Percentiles rank a stretch among this genome's conserved stretches.
Evolutionary conservation across 2,329 filamentous ascomycete species (phyloP).

Genomic region (Neofusicoccum cordaticola): DNA sequence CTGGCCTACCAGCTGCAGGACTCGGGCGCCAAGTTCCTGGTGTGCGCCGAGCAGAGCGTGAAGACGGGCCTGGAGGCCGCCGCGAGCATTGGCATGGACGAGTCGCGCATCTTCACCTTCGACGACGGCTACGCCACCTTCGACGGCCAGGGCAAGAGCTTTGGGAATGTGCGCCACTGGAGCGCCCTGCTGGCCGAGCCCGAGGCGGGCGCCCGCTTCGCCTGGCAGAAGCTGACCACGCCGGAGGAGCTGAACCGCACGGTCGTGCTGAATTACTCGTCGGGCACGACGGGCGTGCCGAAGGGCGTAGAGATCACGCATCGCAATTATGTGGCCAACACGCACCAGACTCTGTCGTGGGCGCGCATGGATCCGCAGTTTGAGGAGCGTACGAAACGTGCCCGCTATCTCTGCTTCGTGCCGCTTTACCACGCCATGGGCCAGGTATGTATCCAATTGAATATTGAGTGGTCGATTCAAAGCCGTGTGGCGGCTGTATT

Average conservation of each 20-base stretch:
- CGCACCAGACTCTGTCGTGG: conserved; percentile 56
- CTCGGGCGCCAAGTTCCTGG: conserved; percentile 64
- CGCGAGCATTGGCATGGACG: conserved; percentile 53
- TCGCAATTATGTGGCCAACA: conserved; percentile 71
- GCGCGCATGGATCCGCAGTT: conserved; percentile 49
- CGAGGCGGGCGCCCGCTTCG: conserved; percentile 55
- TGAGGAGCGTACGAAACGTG: conserved; percentile 41
- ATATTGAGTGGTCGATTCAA: no score
- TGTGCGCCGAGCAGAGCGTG: conserved; percentile 61
- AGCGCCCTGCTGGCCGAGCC: conserved; percentile 54
- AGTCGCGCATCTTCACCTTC: conserved; percentile 62
- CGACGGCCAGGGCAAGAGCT: conserved; percentile 37
- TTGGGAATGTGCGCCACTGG: conserved; percentile 57
- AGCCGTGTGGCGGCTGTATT: no score
- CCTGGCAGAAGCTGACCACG: conserved; percentile 58
- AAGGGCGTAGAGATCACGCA: conserved; percentile 86
- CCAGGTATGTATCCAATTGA: conserved; percentile 30
- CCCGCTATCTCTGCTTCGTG: conserved; percentile 62
- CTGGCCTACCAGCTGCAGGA: conserved; percentile 73
- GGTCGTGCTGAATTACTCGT: conserved; percentile 75
- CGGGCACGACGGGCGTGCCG: conserved; percentile 74
- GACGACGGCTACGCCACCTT: conserved; percentile 42
- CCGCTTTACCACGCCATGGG: conserved; percentile 56
- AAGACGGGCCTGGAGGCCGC: conserved; percentile 67
- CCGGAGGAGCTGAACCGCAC: conserved; percentile 52